Evolutionary conservation across 2,329 filamentous ascomycete genomes (phyloP).

Genomic region (Cytospora paraplurivora): DNA sequence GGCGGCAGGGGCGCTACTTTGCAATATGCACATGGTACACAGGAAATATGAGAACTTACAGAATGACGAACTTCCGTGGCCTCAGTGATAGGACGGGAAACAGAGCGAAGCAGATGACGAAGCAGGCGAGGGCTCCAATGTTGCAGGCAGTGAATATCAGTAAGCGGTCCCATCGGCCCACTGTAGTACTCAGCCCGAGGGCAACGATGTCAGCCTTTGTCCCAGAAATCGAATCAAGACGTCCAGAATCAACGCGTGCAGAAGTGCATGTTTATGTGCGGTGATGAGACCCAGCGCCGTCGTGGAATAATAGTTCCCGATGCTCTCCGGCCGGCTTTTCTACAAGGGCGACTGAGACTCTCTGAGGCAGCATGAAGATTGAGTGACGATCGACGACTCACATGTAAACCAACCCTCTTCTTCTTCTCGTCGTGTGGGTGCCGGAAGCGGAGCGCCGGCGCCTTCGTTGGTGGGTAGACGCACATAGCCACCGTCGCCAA

Average conservation of each 20-base stretch:
- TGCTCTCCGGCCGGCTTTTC: conserved; percentile 32
- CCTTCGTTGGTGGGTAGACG: conserved; percentile 83
- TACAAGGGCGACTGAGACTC: conserved; percentile 45
- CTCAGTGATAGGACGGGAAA: conserved; percentile 80
- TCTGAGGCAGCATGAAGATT: conserved; percentile 33
- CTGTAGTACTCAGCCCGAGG: conserved; percentile 49
- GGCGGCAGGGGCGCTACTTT: conserved; percentile 17
- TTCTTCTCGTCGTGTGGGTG: conserved; percentile 82
- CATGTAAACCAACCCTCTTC: conserved; percentile 94
- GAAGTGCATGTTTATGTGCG: conserved; percentile 39
- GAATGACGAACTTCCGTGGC: conserved; percentile 91
- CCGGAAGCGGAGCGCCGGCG: conserved; percentile 82
- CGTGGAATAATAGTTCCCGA: conserved; percentile 45
- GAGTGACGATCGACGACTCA: conserved; percentile 58
- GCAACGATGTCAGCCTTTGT: conserved; percentile 35
- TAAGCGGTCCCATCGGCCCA: conserved; percentile 95
- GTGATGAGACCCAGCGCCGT: conserved; percentile 47
- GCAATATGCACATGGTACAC: conserved; percentile 24
- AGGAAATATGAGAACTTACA: conserved; percentile 68
- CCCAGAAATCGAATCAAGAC: conserved; percentile 14
- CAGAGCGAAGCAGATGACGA: conserved; percentile 88
- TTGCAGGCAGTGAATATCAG: conserved; percentile 92
- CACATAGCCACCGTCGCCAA: conserved; percentile 83
- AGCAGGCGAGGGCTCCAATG: conserved; percentile 84
- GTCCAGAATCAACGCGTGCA: conserved; percentile 30